Conservation (phyloP, 1,139 yeast genomes). For the Yamadazyma songkhlaensis region DNA sequence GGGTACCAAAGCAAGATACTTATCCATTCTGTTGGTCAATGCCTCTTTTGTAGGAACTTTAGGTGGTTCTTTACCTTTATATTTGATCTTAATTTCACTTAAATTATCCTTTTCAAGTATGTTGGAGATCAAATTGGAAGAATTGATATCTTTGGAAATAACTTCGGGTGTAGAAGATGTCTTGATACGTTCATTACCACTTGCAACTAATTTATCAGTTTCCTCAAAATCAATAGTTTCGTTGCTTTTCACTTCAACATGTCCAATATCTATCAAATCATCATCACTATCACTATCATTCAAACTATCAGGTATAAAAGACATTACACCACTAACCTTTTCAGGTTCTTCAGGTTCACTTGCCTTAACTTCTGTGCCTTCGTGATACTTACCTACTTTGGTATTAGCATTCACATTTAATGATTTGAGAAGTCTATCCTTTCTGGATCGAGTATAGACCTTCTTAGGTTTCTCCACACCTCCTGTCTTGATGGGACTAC, state of each 20-base stretch:
- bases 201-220: slow-evolving; percentile 4
- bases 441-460: background rate
- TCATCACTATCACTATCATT: slow-evolving; percentile 10
- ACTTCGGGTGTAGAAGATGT: background rate
- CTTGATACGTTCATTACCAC: background rate
- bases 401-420: background rate
- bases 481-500: too few relatives aligned
- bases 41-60: slow-evolving; percentile 22
- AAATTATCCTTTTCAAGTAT: slow-evolving; percentile 12
- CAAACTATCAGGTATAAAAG: slow-evolving; percentile 10
- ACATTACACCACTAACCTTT: background rate
- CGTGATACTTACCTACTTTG: background rate
- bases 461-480: background rate
- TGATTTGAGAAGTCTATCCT: background rate
- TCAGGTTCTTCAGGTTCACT: background rate
- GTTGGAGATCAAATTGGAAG: background rate
- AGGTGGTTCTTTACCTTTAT: slow-evolving; percentile 22
- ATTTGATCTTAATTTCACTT: slow-evolving; percentile 19
- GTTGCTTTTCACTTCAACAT: slow-evolving; percentile 1
- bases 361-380: background rate
- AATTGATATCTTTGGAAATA: background rate
- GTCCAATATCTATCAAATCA: slow-evolving; percentile 9
- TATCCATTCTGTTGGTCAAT: slow-evolving; percentile 23
- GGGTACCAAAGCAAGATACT: slow-evolving; percentile 32
- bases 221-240: background rate